Evolutionary conservation across 441 rosid genomes (phyloP).

Genomic region (Oxalis stricta): DNA sequence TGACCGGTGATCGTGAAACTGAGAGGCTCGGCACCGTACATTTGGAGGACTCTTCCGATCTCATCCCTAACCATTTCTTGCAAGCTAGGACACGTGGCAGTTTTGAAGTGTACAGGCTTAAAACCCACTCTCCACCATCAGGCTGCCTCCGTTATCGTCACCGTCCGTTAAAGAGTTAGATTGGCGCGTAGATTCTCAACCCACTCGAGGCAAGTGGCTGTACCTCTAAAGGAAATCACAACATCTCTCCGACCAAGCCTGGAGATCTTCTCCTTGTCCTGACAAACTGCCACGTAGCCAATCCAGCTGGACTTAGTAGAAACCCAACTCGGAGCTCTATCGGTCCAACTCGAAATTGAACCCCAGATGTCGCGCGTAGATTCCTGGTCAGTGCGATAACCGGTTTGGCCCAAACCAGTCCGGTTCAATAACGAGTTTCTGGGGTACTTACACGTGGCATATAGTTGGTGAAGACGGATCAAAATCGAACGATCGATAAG

Average conservation of each 20-base stretch:
- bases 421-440: conserved; percentile 14
- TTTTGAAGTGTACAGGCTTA: conserved; percentile 28
- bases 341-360: conserved; percentile 24
- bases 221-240: conserved; percentile 25
- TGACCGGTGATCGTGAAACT: conserved; percentile 38
- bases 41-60: conserved; percentile 13
- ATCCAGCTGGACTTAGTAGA: conserved; percentile 29
- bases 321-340: conserved; percentile 25
- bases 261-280: conserved; percentile 28
- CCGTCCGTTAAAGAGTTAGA: conserved; percentile 10
- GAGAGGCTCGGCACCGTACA: conserved; percentile 27
- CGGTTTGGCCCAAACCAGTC: conserved; percentile 15
- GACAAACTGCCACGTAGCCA: conserved; percentile 38
- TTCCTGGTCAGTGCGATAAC: conserved; percentile 22
- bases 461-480: conserved; percentile 25
- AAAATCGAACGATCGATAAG: conserved; percentile 27
- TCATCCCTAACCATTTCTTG: conserved; percentile 23
- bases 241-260: conserved; percentile 36
- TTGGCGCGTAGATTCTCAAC: conserved; percentile 30
- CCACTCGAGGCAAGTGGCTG: conserved; percentile 38
- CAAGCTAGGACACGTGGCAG: conserved; percentile 16
- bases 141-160: background rate
- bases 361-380: conserved; percentile 23
- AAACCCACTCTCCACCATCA: conserved; percentile 39
- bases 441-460: conserved; percentile 15